These are phyloP conservation scores for Tirmania nivea DNA, from an alignment of 495 filamentous ascomycete genomes.

Conservation along the genomic window DNA sequence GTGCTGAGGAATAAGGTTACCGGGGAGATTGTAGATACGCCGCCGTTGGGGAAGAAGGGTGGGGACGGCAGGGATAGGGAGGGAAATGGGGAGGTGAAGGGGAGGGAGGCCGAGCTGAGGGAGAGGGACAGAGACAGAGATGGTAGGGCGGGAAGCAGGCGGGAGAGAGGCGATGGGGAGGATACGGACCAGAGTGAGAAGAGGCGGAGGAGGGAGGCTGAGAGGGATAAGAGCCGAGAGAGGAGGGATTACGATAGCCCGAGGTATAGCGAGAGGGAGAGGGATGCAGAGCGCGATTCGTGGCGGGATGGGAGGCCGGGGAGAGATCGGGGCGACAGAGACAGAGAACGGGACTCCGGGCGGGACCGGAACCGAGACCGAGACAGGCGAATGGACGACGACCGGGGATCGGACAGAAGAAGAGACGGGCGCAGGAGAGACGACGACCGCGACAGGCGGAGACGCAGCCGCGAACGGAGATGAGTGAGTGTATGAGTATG, in stretches of 20 bases:
- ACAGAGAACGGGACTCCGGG: slow-evolving; percentile 8
- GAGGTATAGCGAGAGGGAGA: slow-evolving; percentile 22
- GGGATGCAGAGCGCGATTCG: slow-evolving; percentile 16
- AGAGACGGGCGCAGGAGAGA: slow-evolving; percentile 6
- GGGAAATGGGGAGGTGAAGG: slow-evolving; percentile 18
- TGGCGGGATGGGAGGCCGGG: slow-evolving; percentile 25
- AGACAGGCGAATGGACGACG: slow-evolving; percentile 6
- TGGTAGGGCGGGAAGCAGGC: slow-evolving; percentile 25
- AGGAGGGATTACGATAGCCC: slow-evolving; percentile 7
- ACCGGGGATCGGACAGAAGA: neutral
- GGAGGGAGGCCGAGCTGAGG: neutral
- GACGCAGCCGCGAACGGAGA: no score
- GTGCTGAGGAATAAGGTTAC: slow-evolving; percentile 43
- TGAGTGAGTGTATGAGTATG: no score
- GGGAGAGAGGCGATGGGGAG: slow-evolving; percentile 20
- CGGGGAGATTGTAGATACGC: slow-evolving; percentile 32
- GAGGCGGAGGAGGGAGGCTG: slow-evolving; percentile 10
- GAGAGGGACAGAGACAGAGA: slow-evolving; percentile 21
- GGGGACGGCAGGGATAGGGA: slow-evolving; percentile 25
- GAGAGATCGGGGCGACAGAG: slow-evolving; percentile 16
- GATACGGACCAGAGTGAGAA: slow-evolving; percentile 13
- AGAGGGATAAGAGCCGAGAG: slow-evolving; percentile 9
- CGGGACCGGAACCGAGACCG: slow-evolving; percentile 20
- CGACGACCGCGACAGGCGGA: slow-evolving; percentile 2
- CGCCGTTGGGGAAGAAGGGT: slow-evolving; percentile 18